A percentile compares a stretch with the other conserved stretches of the same genome.
These are phyloP conservation scores for Tetrapisispora namnaoensis DNA, from an alignment of 805 yeast genomes.

Conservation along the genomic window DNA sequence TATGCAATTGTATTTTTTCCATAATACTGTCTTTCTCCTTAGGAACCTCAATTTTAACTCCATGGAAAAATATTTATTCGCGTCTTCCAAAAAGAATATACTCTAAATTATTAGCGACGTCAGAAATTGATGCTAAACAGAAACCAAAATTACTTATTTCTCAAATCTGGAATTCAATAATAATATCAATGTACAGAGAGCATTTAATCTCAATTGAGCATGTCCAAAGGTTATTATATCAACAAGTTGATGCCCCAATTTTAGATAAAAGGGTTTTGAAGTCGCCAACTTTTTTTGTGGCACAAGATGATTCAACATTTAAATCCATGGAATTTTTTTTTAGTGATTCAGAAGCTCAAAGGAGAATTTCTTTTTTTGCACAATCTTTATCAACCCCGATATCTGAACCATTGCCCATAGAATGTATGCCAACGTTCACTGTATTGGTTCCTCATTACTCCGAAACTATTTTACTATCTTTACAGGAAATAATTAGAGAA, in stretches of 20 bases:
- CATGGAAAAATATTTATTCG: slow-evolving; percentile 76
- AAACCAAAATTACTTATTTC: slow-evolving; percentile 50
- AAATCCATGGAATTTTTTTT: slow-evolving; percentile 46
- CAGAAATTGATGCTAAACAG: slow-evolving; percentile 37
- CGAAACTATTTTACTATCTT: slow-evolving; percentile 67
- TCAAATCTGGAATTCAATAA: slow-evolving; percentile 76
- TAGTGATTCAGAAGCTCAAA: slow-evolving; percentile 62
- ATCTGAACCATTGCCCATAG: slow-evolving; percentile 57
- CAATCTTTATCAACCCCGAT: slow-evolving; percentile 82
- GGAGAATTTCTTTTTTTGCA: slow-evolving; percentile 82
- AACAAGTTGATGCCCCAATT: slow-evolving; percentile 32
- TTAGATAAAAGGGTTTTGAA: slow-evolving; percentile 37
- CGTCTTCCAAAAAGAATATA: slow-evolving; percentile 67
- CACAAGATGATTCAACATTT: slow-evolving; percentile 69
- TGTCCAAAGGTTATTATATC: slow-evolving; percentile 55
- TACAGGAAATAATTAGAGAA: slow-evolving; percentile 71
- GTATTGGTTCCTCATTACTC: slow-evolving; percentile 82
- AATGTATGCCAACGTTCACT: slow-evolving; percentile 69
- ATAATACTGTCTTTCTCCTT: slow-evolving; percentile 59
- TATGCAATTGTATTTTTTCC: slow-evolving; percentile 69
- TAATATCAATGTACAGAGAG: slow-evolving; percentile 73
- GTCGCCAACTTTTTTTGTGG: slow-evolving; percentile 71
- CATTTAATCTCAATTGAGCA: slow-evolving; percentile 68
- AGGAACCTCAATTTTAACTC: slow-evolving; percentile 81
- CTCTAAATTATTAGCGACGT: slow-evolving; percentile 52